Evolutionary conservation across 345 rosid genomes (phyloP), one percentile per base, ranked within the genome.

Genomic region (Melaleuca quinquenervia): DNA sequence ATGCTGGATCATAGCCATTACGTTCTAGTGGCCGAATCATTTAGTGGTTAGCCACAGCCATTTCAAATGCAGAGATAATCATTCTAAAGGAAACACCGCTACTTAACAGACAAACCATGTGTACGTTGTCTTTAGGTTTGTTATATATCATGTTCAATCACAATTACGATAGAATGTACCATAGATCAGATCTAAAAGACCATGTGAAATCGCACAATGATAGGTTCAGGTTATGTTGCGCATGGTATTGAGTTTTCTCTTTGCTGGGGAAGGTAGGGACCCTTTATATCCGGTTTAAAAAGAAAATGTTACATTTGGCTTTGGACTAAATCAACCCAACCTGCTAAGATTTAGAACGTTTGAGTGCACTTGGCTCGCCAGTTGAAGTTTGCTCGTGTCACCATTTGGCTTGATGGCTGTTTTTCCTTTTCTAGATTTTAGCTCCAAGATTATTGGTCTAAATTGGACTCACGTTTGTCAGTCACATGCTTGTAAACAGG

Each of bases 401-500:
- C 55, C 20, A 52, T 52, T 18, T 53, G 56, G 7, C 56, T 15
- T 53, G 56, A 53, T 53, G 56, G 18, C 48, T 54, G 21, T 22
- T 54, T 41, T 55, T 22, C 51, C 32, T 27, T 52, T 83, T 11
- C 58, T 45, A 22, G 27, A 83, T 12, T n/a, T 45, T 15, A 54
- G 22, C 85, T 18, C 44, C 32, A 22, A 21, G 22, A 52, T 48
- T 52, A 11, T 52, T 44, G 20, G 45, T 36, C 32, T 50, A 6
- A 83, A 29, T 36, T 18, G 36, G 70, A 52, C 86, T 85, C 49
- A 85, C 41, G 24, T 62, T 52, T 45, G 15, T 78, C 74, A 70
- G 45, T 54, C 29, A 78, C 36, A 36, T 36, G 21, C 18, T 32
- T 70, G 78, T 70, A 21, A 88, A 86, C 95, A 96, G 98, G 86